Percentiles rank a stretch among this genome's conserved stretches.
Evolutionary conservation across 2,329 filamentous ascomycete species (phyloP).

Genomic region (Hymenoscyphus fraxineus): DNA sequence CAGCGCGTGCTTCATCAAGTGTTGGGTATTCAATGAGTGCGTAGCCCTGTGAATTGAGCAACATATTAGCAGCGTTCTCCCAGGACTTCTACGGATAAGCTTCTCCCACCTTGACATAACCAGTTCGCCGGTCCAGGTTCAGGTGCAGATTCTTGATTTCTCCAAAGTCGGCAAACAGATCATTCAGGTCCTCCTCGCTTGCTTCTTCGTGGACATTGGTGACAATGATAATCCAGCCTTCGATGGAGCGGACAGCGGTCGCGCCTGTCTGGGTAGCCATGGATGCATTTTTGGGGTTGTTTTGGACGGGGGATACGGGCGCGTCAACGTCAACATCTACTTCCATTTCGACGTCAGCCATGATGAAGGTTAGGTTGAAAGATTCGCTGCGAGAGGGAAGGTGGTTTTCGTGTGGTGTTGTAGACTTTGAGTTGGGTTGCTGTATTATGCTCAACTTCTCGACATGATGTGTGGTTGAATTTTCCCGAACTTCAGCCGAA

Average conservation of each 20-base stretch:
- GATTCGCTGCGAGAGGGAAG: background rate
- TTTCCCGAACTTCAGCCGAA: too few relatives aligned
- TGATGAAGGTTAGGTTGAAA: constrained; percentile 25
- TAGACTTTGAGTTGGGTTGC: background rate
- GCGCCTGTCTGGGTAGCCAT: constrained; percentile 72
- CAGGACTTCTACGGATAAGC: background rate
- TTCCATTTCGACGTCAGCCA: constrained; percentile 46
- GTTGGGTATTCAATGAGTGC: constrained; percentile 82
- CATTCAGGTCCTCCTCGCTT: constrained; percentile 76
- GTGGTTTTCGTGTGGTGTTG: background rate
- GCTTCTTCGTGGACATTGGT: constrained; percentile 87
- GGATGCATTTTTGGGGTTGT: constrained; percentile 55
- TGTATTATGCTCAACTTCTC: background rate
- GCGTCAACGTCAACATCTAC: constrained; percentile 36
- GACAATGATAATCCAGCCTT: constrained; percentile 84
- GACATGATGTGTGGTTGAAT: too few relatives aligned
- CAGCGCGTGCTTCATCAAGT: constrained; percentile 72
- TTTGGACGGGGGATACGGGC: constrained; percentile 41
- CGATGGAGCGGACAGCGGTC: constrained; percentile 79
- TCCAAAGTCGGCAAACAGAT: constrained; percentile 78
- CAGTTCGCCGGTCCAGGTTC: constrained; percentile 76
- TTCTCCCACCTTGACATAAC: constrained; percentile 72
- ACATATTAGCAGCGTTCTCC: constrained; percentile 9
- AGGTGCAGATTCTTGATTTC: constrained; percentile 85
- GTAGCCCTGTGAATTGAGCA: constrained; percentile 58